Base-by-base conservation (phyloP, 2,329 filamentous ascomycete genomes). In the Ophiocordyceps camponoti-saundersi region DNA sequence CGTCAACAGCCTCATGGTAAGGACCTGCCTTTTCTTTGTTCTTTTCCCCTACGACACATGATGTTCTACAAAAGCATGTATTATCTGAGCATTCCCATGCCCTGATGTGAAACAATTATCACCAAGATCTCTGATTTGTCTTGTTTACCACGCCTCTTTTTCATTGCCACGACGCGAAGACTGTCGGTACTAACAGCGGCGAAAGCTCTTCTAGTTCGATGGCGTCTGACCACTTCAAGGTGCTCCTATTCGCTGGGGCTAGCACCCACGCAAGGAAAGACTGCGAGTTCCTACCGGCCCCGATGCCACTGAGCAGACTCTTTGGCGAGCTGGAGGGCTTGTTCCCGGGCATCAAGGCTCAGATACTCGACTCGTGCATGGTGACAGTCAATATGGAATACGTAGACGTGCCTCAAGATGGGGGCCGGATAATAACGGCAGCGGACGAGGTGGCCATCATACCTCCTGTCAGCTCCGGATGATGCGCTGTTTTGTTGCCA, bases 371-470 rank as follows among this genome's bases (percentile, higher is more conserved):
- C 50, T 85, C 79, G 49, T 86, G 81, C 58, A 72, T 88, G 48
- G 73, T 93, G 51, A 90, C 85, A 22, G 67, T 93, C 58, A 92
- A 93, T 54, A 65, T 90, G 47, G 75, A 85, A 49, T 93, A 93
- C 65, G 79, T 90, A 57, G 83, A 92, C 58, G 55, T 86, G 12
- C 68, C 73, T 12, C 68, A 69, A 40, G 63, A 64, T 30, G 57
- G 59, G 10, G 65, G 65, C 16, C 53, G 69, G 23, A 59, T 76
- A 48, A 82, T 93, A 48, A 65, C 77, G 46, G 77, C 77, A 51
- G 84, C 81, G 26, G 86, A 93, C 58, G 87, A 93, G 65, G 85
- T 93, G 47, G 87, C 83, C 41, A 82, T 93, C 34, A 90, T 93
- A 48, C 86, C 87, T 32, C 86, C 87, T 11, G 87, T 93, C 53